Base-by-base conservation (phyloP, 2,329 filamentous ascomycete genomes). In the Xylariaceae sp. region DNA sequence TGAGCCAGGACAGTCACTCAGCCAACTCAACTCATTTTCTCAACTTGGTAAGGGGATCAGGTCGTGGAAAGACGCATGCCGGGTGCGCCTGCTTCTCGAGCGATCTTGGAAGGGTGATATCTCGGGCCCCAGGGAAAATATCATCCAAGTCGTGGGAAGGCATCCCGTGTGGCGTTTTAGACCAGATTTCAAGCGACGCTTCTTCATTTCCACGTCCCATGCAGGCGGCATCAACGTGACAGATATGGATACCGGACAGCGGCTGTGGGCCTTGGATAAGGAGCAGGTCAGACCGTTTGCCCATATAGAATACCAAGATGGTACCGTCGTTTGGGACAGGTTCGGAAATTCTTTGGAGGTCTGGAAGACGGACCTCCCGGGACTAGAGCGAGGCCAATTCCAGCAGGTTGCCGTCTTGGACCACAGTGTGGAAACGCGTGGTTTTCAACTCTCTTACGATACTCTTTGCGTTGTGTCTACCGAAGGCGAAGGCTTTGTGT, bases 231-330 rank as follows among this genome's bases (percentile, higher is more conserved):
- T 80, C 40, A 72, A 74, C 49, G 76, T 79, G 41, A 77, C 73
- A 4, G 75, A 77, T 58, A 78, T 80, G 74, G 77, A 79, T 44
- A 70, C 71, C 16, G 76, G 76, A 10, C 55, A 59, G 3, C 63
- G 73, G 16, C 63, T 80, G 5, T 79, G 76, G 74, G 53, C 50
- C 14, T 43, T 65, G 19, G 64, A 67, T 10, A 52, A 61, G 20
- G 56, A 72, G 10, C 66, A 68, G 0, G 76, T 79, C 29, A 70
- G 75, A 12, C 71, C 73, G 3, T 78, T 74, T 52, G 77, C 77
- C 1, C 77, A 79, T 64, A 63, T 80, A 10, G 77, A 80, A 50
- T 80, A 80, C 51, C 71, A 78, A 53, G 73, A 78, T 63, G 77
- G 77, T 10, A 75, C 72, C 47, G 75, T 73, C 2, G 75, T 77